Base-by-base conservation (phyloP, 495 filamentous ascomycete species). In the Monascus purpureus region DNA sequence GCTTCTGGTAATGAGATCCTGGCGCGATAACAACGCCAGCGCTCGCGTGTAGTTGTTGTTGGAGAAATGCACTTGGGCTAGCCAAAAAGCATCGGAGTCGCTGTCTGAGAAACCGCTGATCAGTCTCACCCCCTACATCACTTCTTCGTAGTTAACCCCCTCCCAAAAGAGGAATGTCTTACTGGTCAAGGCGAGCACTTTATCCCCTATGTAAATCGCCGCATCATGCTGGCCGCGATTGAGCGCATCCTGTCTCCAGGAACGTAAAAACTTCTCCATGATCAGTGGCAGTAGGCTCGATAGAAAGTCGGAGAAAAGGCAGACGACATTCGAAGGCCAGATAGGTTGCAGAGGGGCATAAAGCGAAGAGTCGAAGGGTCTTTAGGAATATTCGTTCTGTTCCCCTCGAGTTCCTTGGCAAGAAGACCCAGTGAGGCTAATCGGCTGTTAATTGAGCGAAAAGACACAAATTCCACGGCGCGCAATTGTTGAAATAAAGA, bases 161-260 rank as follows among this genome's bases (percentile, higher is more conserved):
- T n/a, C n/a, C n/a, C n/a, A n/a, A n/a, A n/a, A n/a, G n/a, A n/a
- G n/a, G n/a, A n/a, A 8, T 17, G 43, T 54, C 70, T 39, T 59
- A 96, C 90, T 79, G 20, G 88, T 95, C 46, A 96, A 68, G 31
- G 88, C 88, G 23, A 95, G 67, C 38, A 96, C 67, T 67, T 99
- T 96, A 65, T 99, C 90, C 14, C 82, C 88, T 43, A 96, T 83
- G 48, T 86, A 96, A 47, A 95, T 85, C 31, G 92, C 92, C 7
- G 90, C 75, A 29, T 95, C 88, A 55, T 93, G 82, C 47, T 99
- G 87, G 34, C 90, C 79, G 50, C 90, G 93, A 52, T 88, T 82
- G 39, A 88, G 55, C 36, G 86, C 84, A 63, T 95, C 83, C 57
- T 93, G 80, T 38, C 85, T 70, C 90, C 90, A 99, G 41, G 77